These are phyloP conservation scores for Trametes elegans DNA, from an alignment of 768 basidiomycete species.

Conservation along the genomic window DNA sequence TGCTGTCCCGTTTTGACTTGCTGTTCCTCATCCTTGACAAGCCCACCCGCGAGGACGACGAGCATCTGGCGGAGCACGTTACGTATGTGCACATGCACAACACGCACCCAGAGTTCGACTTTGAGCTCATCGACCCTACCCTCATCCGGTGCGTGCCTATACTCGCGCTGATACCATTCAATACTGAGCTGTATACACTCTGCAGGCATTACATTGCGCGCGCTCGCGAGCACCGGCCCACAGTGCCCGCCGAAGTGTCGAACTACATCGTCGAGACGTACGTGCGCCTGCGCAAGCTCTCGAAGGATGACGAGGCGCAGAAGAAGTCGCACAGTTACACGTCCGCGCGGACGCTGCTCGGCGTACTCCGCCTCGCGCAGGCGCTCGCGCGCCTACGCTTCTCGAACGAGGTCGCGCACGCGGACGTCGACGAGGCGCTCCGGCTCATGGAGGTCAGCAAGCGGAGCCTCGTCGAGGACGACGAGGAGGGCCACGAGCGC, in stretches of 20 bases:
- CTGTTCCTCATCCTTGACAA: conserved; percentile 97
- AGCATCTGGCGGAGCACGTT: conserved; percentile 93
- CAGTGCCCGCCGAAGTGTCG: conserved; percentile 86
- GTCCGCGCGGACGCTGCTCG: conserved; percentile 93
- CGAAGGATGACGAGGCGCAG: conserved; percentile 85
- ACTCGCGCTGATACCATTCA: neutral
- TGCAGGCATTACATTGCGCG: conserved; percentile 90
- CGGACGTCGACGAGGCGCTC: conserved; percentile 95
- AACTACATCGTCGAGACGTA: conserved; percentile 94
- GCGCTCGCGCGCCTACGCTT: conserved; percentile 91
- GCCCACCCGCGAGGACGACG: conserved; percentile 91
- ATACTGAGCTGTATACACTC: neutral
- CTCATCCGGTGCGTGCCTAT: conserved; percentile 81
- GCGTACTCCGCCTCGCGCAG: conserved; percentile 90
- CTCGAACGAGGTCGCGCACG: conserved; percentile 72
- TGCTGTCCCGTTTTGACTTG: conserved; percentile 94
- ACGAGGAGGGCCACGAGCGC: conserved; percentile 54
- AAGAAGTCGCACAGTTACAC: conserved; percentile 93
- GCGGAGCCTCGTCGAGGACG: conserved; percentile 81
- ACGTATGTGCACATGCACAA: conserved; percentile 98
- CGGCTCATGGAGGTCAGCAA: conserved; percentile 97
- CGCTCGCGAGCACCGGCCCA: conserved; percentile 84
- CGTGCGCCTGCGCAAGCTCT: conserved; percentile 89
- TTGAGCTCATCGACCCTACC: conserved; percentile 80
- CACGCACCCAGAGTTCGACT: conserved; percentile 78